These are phyloP conservation scores for Perkinsus marinus DNA, from an alignment of 169 alveolate species.

Conservation along the genomic window DNA sequence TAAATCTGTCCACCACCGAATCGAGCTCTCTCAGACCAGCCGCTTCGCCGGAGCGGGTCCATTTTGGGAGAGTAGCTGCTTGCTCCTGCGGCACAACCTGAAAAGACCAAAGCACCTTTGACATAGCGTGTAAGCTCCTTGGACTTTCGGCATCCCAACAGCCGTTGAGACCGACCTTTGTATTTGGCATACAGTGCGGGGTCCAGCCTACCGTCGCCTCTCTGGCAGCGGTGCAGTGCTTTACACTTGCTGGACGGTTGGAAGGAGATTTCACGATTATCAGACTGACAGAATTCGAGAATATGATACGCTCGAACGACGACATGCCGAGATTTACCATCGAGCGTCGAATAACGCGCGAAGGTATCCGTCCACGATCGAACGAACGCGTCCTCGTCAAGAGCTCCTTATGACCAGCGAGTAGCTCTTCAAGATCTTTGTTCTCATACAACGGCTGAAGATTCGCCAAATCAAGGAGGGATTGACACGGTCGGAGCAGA, in stretches of 20 bases:
- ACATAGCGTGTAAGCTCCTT: too few species aligned
- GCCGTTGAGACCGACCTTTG: not conserved
- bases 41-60: not conserved
- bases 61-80: not conserved
- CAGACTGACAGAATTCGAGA: not conserved
- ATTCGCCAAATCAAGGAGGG: not conserved
- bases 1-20: not conserved
- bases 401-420: not conserved
- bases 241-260: not conserved
- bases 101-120: too few species aligned
- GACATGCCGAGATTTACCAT: not conserved
- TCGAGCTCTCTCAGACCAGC: not conserved
- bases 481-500: not conserved
- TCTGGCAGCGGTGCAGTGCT: not conserved
- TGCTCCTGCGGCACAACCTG: not conserved
- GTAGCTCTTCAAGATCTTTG: not conserved
- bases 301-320: not conserved
- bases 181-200: not conserved
- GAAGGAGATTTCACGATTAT: not conserved
- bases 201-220: not conserved
- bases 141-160: too few species aligned
- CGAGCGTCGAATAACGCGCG: not conserved
- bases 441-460: not conserved
- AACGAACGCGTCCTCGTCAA: not conserved
- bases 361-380: not conserved